These are phyloP conservation scores for Colletotrichum aenigma DNA, from an alignment of 2,329 filamentous ascomycete genomes.

Conservation along the genomic window DNA sequence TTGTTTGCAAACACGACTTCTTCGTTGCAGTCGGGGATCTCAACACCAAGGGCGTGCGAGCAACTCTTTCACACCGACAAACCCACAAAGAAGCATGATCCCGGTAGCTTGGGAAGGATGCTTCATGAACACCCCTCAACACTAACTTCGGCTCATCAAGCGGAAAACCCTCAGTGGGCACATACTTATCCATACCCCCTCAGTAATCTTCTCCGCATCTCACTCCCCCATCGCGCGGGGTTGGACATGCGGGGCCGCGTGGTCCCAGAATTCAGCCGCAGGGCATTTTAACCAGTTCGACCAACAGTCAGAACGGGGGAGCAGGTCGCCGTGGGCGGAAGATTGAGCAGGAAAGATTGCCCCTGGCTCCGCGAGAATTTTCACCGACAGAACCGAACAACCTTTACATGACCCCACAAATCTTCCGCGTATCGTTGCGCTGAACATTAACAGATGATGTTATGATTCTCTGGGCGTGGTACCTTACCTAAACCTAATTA, in stretches of 20 bases:
- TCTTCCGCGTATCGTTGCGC: slow-evolving; percentile 16
- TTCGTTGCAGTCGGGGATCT: background rate
- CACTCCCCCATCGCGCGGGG: background rate
- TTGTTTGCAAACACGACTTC: slow-evolving; percentile 14
- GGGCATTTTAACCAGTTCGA: background rate
- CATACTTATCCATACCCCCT: background rate
- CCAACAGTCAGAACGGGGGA: background rate
- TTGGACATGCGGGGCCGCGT: background rate
- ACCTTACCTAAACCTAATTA: background rate
- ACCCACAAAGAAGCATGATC: background rate
- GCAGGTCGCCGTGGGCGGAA: background rate
- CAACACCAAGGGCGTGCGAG: slow-evolving; percentile 12
- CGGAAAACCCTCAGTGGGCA: background rate
- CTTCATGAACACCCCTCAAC: background rate
- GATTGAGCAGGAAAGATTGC: background rate
- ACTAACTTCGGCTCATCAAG: background rate
- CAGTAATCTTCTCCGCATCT: background rate
- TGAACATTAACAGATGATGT: background rate
- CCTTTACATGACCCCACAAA: slow-evolving; percentile 1
- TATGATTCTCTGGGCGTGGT: background rate
- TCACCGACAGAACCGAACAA: slow-evolving; percentile 1
- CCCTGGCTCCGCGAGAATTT: background rate
- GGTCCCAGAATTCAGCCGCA: background rate
- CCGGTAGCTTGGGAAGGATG: background rate
- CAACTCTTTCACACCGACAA: background rate